A percentile compares a stretch with the other conserved stretches of the same genome.
Conservation (phyloP, 129 eudicot genomes). For the Pittosporum tobira region DNA sequence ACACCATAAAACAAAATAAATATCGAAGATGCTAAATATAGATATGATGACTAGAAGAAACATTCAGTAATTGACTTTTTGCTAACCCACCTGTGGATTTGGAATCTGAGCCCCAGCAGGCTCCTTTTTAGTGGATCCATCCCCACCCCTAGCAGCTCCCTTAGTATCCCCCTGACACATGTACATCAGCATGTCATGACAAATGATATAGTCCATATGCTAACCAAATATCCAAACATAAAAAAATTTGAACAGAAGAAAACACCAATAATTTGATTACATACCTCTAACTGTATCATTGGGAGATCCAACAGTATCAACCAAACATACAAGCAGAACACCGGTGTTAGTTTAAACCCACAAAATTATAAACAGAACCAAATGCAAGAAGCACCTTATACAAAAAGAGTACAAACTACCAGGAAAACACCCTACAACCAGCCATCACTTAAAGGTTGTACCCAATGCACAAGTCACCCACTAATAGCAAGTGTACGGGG, state of each 20-base stretch:
- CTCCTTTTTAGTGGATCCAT: slow-evolving; percentile 59
- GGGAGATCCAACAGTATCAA: slow-evolving; percentile 13
- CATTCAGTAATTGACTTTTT: neutral
- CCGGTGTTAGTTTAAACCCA: slow-evolving; percentile 13
- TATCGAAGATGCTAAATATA: slow-evolving; percentile 4
- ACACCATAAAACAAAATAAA: neutral
- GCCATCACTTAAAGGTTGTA: no score
- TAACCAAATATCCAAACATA: neutral
- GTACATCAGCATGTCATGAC: slow-evolving; percentile 9
- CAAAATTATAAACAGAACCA: neutral
- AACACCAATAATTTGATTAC: slow-evolving; percentile 5
- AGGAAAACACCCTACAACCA: neutral
- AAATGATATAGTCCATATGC: neutral
- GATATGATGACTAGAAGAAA: neutral
- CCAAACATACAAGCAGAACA: slow-evolving; percentile 7
- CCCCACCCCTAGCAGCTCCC: slow-evolving; percentile 78
- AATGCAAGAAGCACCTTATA: no score
- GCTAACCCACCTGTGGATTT: slow-evolving; percentile 45
- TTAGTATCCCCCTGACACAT: slow-evolving; percentile 71
- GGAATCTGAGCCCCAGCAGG: slow-evolving; percentile 51
- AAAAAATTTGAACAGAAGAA: neutral
- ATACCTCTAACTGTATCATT: slow-evolving; percentile 65
- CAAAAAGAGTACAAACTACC: neutral
- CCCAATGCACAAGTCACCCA: no score
- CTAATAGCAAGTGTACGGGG: no score